Base-by-base conservation (phyloP, 1,139 yeast genomes). In the Magnusiomyces tetraspermus region DNA sequence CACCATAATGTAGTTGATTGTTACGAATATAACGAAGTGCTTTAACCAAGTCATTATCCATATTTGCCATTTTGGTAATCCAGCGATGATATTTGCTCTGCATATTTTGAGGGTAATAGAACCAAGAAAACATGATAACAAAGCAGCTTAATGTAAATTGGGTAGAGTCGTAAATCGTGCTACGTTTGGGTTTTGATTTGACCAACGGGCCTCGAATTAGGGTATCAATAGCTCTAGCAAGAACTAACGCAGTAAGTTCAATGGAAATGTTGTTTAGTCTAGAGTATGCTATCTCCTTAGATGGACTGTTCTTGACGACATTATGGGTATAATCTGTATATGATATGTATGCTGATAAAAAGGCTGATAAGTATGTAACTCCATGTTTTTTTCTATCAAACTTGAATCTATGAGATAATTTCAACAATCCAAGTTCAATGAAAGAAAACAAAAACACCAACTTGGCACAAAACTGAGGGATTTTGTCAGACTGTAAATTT, bases 121-220 rank as follows among this genome's bases (percentile, higher is more conserved):
- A 70, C 76, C 76, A 73, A 30, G 67, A 54, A 56, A 64, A 69
- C 76, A 73, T 73, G 48, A 73, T 70, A 26, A 70, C 60, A 45
- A 55, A 60, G 40, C 60, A 57, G 2, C 65, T 57, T 4, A 57
- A 53, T 2, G 59, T 51, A 58, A 66, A 59, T 54, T 64, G 43
- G 58, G 59, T 21, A 40, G 63, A 53, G 57, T 64, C 63, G 56
- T 65, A 57, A 15, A 33, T 15, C 56, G 58, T 8, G 52, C 42
- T 11, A 59, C 61, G 52, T 60, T 64, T 33, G 5, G 15, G 11
- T 6, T 19, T 17, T 10, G 24, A 19, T 19, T 17, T 19, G 21
- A 10, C 21, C 58, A 66, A 41, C 44, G 53, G 37, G 30, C 58
- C 30, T 15, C 62, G 59, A 33, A 59, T 51, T 19, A 61, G 38